phyloP scores from a whole-genome alignment of 345 rosid genomes.

The Populus deltoides region DNA sequence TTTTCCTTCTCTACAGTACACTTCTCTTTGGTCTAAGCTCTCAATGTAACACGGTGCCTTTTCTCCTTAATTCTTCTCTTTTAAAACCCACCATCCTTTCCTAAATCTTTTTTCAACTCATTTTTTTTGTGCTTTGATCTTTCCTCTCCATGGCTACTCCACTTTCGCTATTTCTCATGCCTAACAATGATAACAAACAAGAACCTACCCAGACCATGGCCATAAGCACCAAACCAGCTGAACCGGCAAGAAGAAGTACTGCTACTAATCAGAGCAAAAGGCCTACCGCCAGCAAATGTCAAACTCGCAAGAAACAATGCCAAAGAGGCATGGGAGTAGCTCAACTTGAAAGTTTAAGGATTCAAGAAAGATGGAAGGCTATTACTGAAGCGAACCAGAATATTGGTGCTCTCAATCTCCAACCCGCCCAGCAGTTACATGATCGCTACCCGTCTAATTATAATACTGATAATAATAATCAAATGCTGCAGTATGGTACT shows the following conservation, averaged over 20 bases:
- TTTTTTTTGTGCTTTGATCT: background rate
- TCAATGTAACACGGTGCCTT: background rate
- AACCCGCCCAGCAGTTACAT: background rate
- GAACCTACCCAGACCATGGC: conserved; percentile 20
- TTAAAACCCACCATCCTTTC: background rate
- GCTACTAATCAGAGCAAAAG: conserved; percentile 9
- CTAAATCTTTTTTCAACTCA: too few relatives aligned
- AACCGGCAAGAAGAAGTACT: background rate
- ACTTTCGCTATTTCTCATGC: conserved; percentile 4
- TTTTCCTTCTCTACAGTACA: background rate
- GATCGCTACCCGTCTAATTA: conserved; percentile 17
- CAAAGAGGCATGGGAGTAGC: conserved; percentile 85
- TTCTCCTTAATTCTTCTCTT: background rate
- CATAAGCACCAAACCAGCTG: background rate
- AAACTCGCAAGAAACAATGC: conserved; percentile 43
- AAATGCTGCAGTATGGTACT: conserved; percentile 29
- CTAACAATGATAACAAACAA: background rate
- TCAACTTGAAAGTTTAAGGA: conserved; percentile 52
- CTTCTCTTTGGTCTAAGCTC: background rate
- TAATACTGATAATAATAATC: conserved; percentile 16
- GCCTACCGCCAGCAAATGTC: conserved; percentile 6
- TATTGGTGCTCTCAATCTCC: background rate
- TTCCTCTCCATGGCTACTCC: conserved; percentile 12
- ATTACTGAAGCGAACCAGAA: conserved; percentile 21
- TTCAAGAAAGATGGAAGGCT: conserved; percentile 42